Percentiles rank a stretch among this genome's conserved stretches.
Evolutionary conservation across 345 rosid genomes (phyloP).

Genomic region (Eucalyptus virginea): DNA sequence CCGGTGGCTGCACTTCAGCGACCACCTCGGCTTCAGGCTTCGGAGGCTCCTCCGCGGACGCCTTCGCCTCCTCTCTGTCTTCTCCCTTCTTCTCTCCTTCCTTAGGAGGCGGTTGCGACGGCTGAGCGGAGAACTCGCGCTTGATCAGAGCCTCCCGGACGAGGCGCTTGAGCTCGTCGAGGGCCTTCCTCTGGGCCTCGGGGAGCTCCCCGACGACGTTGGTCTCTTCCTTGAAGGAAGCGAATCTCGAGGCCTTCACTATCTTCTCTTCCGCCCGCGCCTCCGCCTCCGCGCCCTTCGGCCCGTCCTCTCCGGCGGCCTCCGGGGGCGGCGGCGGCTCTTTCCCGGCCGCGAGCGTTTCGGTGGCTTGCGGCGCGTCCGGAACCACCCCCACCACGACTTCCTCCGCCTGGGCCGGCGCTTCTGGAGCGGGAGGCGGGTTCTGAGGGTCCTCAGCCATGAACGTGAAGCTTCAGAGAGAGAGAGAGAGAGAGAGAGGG

Average conservation of each 20-base stretch:
- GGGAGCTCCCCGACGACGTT: conserved; percentile 8
- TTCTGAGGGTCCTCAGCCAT: not conserved
- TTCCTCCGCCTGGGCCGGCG: not conserved
- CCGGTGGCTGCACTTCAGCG: not conserved
- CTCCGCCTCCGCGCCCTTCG: not conserved
- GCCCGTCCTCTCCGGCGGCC: not conserved
- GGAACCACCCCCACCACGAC: not conserved
- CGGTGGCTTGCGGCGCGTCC: not conserved
- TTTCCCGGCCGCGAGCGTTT: not conserved
- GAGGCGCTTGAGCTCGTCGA: conserved; percentile 8
- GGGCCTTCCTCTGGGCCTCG: conserved; percentile 5
- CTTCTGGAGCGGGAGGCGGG: not conserved
- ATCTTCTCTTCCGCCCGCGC: not conserved
- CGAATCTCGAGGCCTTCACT: not conserved
- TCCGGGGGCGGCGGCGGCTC: conserved; percentile 1
- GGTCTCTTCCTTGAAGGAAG: conserved; percentile 13
- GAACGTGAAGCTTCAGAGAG: not conserved
- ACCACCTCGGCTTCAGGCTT: not conserved
- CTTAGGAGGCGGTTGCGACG: not conserved
- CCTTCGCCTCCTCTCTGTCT: not conserved
- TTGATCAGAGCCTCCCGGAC: not conserved
- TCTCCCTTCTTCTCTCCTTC: not conserved
- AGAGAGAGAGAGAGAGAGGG: not conserved
- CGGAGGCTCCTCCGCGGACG: not conserved
- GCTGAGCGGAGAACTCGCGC: not conserved